Conservation (phyloP, 2,329 filamentous ascomycete species). For the Lecanicillium sp. region DNA sequence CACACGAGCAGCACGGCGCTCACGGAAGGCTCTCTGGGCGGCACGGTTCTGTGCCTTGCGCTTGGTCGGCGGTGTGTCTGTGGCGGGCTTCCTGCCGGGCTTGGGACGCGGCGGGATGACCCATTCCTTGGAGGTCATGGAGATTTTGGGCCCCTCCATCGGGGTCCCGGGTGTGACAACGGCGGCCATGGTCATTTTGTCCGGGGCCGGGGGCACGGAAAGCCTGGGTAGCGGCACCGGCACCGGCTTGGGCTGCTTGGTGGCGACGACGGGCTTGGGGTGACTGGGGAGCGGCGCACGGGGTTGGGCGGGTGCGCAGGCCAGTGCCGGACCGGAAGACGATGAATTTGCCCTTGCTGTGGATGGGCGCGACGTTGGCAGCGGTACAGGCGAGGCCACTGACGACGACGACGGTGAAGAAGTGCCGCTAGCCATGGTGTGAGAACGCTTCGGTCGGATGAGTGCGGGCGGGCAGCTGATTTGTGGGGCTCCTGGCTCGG, state of each 20-base stretch:
- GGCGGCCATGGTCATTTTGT: slow-evolving; percentile 44
- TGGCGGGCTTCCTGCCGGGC: slow-evolving; percentile 89
- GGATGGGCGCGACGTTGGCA: slow-evolving; percentile 15
- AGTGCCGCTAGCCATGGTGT: slow-evolving; percentile 18
- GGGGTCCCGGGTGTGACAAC: slow-evolving; percentile 36
- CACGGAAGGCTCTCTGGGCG: slow-evolving; percentile 84
- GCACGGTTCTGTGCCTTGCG: slow-evolving; percentile 91
- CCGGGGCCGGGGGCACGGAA: slow-evolving; percentile 28
- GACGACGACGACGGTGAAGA: slow-evolving; percentile 18
- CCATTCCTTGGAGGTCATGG: slow-evolving; percentile 79
- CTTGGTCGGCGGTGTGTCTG: slow-evolving; percentile 87
- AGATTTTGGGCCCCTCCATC: slow-evolving; percentile 41
- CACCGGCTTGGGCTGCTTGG: slow-evolving; percentile 19
- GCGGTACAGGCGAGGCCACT: slow-evolving; percentile 21
- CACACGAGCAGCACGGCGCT: slow-evolving; percentile 78
- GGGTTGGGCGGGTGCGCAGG: slow-evolving; percentile 18
- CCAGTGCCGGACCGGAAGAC: background rate
- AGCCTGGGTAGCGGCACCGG: slow-evolving; percentile 23
- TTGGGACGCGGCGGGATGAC: slow-evolving; percentile 77
- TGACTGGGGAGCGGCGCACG: slow-evolving; percentile 26
- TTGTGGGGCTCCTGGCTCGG: slow-evolving; percentile 13
- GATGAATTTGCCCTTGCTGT: slow-evolving; percentile 2
- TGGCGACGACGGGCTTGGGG: slow-evolving; percentile 21
- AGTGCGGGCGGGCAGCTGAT: slow-evolving; percentile 13
- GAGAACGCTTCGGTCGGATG: slow-evolving; percentile 13